Percentiles rank a stretch among this genome's conserved stretches.
These are phyloP conservation scores for Urtica urens DNA, from an alignment of 306 rosid species.

Conservation along the genomic window DNA sequence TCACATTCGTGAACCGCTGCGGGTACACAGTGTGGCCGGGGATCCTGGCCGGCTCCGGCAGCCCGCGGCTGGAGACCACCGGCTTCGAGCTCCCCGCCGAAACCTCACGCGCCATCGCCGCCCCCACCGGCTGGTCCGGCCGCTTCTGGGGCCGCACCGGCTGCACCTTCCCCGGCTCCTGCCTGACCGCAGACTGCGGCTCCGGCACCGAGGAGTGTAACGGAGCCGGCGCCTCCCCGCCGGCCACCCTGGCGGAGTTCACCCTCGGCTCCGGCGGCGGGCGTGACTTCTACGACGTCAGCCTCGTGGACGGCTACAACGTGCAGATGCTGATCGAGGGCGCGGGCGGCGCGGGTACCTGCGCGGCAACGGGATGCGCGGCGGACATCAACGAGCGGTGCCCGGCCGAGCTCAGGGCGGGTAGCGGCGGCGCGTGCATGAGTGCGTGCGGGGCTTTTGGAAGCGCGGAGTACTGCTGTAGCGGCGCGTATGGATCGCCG, in stretches of 20 bases:
- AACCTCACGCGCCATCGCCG: slow-evolving; percentile 53
- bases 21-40: slow-evolving; percentile 92
- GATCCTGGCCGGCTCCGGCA: slow-evolving; percentile 76
- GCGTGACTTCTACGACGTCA: slow-evolving; percentile 85
- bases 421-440: slow-evolving; percentile 70
- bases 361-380: slow-evolving; percentile 69
- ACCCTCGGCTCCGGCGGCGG: slow-evolving; percentile 87
- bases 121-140: slow-evolving; percentile 98
- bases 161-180: slow-evolving; percentile 67
- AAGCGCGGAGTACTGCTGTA: slow-evolving; percentile 70
- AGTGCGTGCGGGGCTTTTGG: slow-evolving; percentile 98
- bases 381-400: slow-evolving; percentile 74
- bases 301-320: slow-evolving; percentile 94
- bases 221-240: slow-evolving; percentile 90
- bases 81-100: slow-evolving; percentile 82
- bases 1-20: slow-evolving; percentile 71
- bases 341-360: slow-evolving; percentile 63
- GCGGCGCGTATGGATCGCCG: slow-evolving; percentile 48
- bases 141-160: slow-evolving; percentile 89
- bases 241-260: slow-evolving; percentile 82
- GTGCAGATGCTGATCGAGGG: slow-evolving; percentile 77
- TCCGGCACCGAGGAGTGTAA: slow-evolving; percentile 67
- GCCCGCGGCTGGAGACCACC: slow-evolving; percentile 51
- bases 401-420: slow-evolving; percentile 60
- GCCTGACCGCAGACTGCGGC: slow-evolving; percentile 90